These are phyloP conservation scores for Leccinum barrowsii DNA, from an alignment of 768 basidiomycete genomes.

Conservation along the genomic window DNA sequence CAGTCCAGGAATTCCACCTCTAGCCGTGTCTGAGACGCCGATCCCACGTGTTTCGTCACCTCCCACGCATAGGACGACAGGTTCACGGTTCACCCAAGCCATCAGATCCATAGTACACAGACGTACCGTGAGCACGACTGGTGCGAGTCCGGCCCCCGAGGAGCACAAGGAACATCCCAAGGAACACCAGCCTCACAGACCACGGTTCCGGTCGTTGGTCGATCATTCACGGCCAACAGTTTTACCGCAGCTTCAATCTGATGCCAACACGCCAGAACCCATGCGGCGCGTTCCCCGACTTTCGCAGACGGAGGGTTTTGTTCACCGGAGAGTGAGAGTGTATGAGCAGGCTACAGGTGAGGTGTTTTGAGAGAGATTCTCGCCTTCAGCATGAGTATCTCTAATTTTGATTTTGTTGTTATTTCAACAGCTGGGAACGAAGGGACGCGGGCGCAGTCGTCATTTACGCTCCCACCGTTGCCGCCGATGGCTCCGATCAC, in stretches of 20 bases:
- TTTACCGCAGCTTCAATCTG: background rate
- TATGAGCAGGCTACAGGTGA: conserved; percentile 27
- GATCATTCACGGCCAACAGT: conserved; percentile 11
- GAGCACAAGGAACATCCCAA: conserved; percentile 12
- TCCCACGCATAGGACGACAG: conserved; percentile 13
- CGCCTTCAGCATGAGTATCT: background rate
- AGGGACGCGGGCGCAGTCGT: conserved; percentile 12
- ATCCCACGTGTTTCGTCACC: conserved; percentile 12
- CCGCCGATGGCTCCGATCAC: conserved; percentile 29
- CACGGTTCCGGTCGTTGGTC: conserved; percentile 10
- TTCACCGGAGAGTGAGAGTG: conserved; percentile 28
- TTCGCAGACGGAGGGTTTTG: conserved; percentile 23
- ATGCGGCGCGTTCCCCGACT: conserved; percentile 4
- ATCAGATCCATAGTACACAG: conserved; percentile 24
- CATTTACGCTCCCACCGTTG: conserved; percentile 40
- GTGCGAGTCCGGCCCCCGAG: background rate
- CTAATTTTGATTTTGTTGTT: background rate
- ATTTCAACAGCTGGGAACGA: background rate
- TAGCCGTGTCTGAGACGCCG: conserved; percentile 20
- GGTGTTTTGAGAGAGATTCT: background rate
- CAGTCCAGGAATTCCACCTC: conserved; percentile 12
- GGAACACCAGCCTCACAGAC: conserved; percentile 4
- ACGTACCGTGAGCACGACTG: conserved; percentile 11
- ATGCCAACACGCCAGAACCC: conserved; percentile 5
- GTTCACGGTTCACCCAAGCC: conserved; percentile 19